Evolutionary conservation across 2,329 filamentous ascomycete species (phyloP).

Genomic region (Penicillium sumatraense): DNA sequence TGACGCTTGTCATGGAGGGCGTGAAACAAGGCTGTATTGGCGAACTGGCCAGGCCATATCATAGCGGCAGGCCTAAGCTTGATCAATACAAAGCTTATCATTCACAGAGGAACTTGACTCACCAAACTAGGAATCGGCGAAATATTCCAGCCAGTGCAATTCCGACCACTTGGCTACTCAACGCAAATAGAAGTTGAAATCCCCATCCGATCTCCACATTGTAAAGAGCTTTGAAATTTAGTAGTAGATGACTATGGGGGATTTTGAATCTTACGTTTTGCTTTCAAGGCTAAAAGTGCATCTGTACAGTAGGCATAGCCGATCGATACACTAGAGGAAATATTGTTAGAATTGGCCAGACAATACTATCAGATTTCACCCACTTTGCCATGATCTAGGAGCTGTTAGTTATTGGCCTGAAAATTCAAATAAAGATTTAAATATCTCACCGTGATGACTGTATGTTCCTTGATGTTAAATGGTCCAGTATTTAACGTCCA

Average conservation of each 20-base stretch:
- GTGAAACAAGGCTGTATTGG: conserved; percentile 68
- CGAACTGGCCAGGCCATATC: conserved; percentile 71
- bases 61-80: conserved; percentile 57
- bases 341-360: background rate
- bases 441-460: conserved; percentile 37
- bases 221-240: conserved; percentile 22
- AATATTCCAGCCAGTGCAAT: conserved; percentile 65
- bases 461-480: conserved; percentile 49
- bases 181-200: conserved; percentile 30
- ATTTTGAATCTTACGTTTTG: conserved; percentile 18
- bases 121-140: conserved; percentile 64
- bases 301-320: conserved; percentile 33
- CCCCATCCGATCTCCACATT: conserved; percentile 29
- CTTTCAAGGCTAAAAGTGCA: conserved; percentile 30
- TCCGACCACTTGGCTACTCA: conserved; percentile 59
- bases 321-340: conserved; percentile 25
- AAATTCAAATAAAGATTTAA: conserved; percentile 36
- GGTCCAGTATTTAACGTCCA: conserved; percentile 43
- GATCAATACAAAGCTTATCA: background rate
- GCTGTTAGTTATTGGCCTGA: background rate
- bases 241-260: background rate
- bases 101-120: background rate
- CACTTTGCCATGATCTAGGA: conserved; percentile 25
- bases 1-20: conserved; percentile 68
- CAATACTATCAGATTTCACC: background rate